Conservation (phyloP, 129 eudicot genomes). For the Helichrysum umbraculigerum region DNA sequence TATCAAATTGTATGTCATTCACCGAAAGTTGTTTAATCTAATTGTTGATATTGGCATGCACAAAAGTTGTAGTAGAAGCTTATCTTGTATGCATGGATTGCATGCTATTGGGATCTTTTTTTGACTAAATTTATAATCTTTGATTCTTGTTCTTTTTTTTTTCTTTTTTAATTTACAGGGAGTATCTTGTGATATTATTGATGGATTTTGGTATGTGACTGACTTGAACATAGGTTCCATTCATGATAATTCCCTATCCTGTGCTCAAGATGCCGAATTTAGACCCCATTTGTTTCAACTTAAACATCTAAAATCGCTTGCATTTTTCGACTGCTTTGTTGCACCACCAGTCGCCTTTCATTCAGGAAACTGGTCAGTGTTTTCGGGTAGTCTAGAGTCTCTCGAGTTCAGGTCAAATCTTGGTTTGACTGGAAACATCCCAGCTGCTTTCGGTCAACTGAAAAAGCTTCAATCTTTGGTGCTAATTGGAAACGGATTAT, state of each 20-base stretch:
- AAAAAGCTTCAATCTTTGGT: constrained; percentile 62
- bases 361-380: constrained; percentile 42
- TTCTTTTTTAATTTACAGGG: constrained; percentile 42
- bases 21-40: background rate
- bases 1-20: background rate
- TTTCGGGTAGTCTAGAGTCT: constrained; percentile 47
- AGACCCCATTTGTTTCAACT: constrained; percentile 53
- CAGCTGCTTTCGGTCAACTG: constrained; percentile 52
- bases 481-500: constrained; percentile 51
- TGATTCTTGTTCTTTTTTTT: constrained; percentile 1
- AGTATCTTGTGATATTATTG: constrained; percentile 65
- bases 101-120: background rate
- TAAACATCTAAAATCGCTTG: constrained; percentile 54
- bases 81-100: constrained; percentile 4
- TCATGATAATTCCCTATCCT: constrained; percentile 65
- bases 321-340: constrained; percentile 61
- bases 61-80: constrained; percentile 1
- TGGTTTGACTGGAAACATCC: constrained; percentile 53
- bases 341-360: constrained; percentile 43
- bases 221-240: constrained; percentile 58
- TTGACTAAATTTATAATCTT: background rate
- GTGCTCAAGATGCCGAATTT: constrained; percentile 52
- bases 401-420: constrained; percentile 65
- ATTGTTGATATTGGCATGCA: constrained; percentile 11
- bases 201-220: constrained; percentile 76